A percentile compares a stretch with the other conserved stretches of the same genome.
Conservation (phyloP, 140 eudicot species). For the Eryngium alpinum region DNA sequence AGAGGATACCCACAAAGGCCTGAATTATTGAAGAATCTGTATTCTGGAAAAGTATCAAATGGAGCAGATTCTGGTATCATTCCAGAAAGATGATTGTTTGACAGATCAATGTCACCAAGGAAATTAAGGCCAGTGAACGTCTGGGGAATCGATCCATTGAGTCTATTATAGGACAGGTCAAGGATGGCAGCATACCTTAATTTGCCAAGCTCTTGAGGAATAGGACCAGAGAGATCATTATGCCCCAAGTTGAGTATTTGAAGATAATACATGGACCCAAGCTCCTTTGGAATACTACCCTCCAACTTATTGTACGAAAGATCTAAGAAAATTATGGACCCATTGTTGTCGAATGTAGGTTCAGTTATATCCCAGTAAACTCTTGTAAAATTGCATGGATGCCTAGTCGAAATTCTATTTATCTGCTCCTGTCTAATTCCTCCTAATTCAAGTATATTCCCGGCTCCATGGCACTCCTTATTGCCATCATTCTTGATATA, state of each 20-base stretch:
- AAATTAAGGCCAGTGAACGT: slow-evolving; percentile 47
- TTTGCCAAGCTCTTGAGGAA: slow-evolving; percentile 67
- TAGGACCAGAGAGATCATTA: slow-evolving; percentile 68
- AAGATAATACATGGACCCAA: slow-evolving; percentile 75
- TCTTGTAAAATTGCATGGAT: slow-evolving; percentile 12
- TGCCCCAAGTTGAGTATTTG: slow-evolving; percentile 62
- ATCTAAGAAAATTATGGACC: slow-evolving; percentile 87
- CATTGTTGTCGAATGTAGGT: slow-evolving; percentile 69
- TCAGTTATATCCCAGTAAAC: slow-evolving; percentile 5
- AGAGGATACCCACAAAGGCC: slow-evolving; percentile 79
- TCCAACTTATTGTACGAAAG: slow-evolving; percentile 66
- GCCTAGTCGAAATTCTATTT: slow-evolving; percentile 7
- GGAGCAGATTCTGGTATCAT: slow-evolving; percentile 69
- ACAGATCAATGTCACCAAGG: slow-evolving; percentile 71
- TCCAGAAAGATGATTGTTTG: slow-evolving; percentile 63
- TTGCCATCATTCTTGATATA: slow-evolving; percentile 4
- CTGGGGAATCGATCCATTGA: slow-evolving; percentile 70
- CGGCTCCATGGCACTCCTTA: slow-evolving; percentile 13
- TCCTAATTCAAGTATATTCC: slow-evolving; percentile 11
- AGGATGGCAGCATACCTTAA: slow-evolving; percentile 62
- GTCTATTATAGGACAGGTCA: slow-evolving; percentile 67
- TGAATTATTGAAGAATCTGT: slow-evolving; percentile 62
- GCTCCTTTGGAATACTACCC: slow-evolving; percentile 85
- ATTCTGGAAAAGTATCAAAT: slow-evolving; percentile 68
- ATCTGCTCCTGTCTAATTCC: slow-evolving; percentile 1